phyloP scores from a whole-genome alignment of 257 asterid genomes.

The Scutellaria minor region DNA sequence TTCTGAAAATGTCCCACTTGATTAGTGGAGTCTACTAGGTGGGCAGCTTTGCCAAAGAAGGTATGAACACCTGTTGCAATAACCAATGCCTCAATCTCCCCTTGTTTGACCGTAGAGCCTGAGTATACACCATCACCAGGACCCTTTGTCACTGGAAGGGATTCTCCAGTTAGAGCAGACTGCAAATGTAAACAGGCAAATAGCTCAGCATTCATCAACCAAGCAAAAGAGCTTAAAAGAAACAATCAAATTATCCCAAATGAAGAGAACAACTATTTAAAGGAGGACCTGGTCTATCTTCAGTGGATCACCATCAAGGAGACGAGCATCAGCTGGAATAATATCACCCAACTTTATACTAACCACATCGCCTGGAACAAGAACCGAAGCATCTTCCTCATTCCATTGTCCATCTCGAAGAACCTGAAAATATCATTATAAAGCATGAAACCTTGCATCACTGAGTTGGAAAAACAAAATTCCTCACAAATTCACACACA shows the following conservation, averaged over 20 bases:
- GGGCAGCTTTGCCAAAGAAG: slow-evolving; percentile 91
- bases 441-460: slow-evolving; percentile 10
- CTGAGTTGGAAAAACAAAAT: slow-evolving; percentile 9
- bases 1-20: slow-evolving; percentile 89
- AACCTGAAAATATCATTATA: slow-evolving; percentile 45
- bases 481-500: background rate
- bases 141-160: slow-evolving; percentile 69
- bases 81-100: slow-evolving; percentile 84
- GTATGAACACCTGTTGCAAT: slow-evolving; percentile 88
- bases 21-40: slow-evolving; percentile 78
- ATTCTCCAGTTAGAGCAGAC: slow-evolving; percentile 89
- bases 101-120: slow-evolving; percentile 88
- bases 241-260: slow-evolving; percentile 20
- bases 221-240: background rate
- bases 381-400: slow-evolving; percentile 75
- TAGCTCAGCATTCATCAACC: slow-evolving; percentile 16
- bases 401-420: slow-evolving; percentile 76
- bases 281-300: slow-evolving; percentile 78
- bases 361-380: slow-evolving; percentile 84
- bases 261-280: background rate
- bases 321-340: slow-evolving; percentile 87
- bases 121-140: slow-evolving; percentile 76
- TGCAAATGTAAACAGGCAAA: slow-evolving; percentile 36
- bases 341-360: slow-evolving; percentile 83
- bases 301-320: slow-evolving; percentile 82